Evolutionary conservation across 1,284 basidiomycete species (phyloP), one percentile per base, ranked within the genome.

Genomic region (Trichosporon coremiiforme): DNA sequence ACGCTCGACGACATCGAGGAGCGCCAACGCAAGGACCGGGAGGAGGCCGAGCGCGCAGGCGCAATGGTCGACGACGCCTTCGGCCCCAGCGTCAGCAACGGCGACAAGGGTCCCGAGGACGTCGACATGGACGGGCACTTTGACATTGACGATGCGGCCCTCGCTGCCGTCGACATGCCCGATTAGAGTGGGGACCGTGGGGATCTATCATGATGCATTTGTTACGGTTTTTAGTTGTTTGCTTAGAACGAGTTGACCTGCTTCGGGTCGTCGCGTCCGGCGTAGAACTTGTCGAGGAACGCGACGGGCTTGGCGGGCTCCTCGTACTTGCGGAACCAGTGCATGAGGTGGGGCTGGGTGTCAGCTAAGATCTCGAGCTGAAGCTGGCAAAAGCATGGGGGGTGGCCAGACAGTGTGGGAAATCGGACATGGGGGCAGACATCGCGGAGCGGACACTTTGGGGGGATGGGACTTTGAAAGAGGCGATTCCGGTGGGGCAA

Each of bases 1-100:
- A 95, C 93, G 9, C 69, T 84, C 68, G 83, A 83, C 57, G 83
- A 84, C 73, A 83, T 83, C 38, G 81, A 83, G 66, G 78, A 75
- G 66, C 77, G 78, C 45, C 81, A 83, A 68, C 38, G 69, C 29
- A 76, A 78, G 65, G 82, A 81, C 35, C 68, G 73, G 66, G 81
- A 81, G 57, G 80, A 82, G 66, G 73, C 70, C 4, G 76, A 76
- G 69, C 65, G 72, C 33, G 79, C 74, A 1, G 71, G 75, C 20
- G 70, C 73, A 25, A 66, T 74, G 45, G 67, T 75, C 33, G 73
- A 71, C 31, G 73, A 73, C 17, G 76, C 74, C 36, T 75, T 68
- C n/a, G 74, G 73, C 17, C 35, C 67, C 45, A 35, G 65, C 65
- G 65, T 36, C 50, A 66, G 67, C 57, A 68, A 69, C 31, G 70